A percentile compares a stretch with the other conserved stretches of the same genome.
Evolutionary conservation across 2,329 filamentous ascomycete genomes (phyloP).

Genomic region (Alternaria sp.): DNA sequence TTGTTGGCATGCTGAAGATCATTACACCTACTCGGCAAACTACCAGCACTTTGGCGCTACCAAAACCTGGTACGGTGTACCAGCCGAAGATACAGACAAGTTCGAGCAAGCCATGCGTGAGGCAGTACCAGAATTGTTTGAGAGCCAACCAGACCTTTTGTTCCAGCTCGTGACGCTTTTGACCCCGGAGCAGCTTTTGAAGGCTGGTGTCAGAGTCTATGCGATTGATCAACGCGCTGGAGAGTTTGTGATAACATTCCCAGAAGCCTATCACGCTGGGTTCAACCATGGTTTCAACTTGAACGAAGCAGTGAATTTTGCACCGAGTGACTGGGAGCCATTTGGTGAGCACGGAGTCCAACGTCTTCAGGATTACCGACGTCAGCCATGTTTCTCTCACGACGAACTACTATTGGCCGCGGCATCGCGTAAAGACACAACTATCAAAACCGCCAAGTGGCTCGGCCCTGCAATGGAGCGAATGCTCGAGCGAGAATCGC

Average conservation of each 20-base stretch:
- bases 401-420: slow-evolving; percentile 94
- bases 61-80: slow-evolving; percentile 99
- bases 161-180: slow-evolving; percentile 98
- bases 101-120: slow-evolving; percentile 96
- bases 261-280: slow-evolving; percentile 94
- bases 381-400: slow-evolving; percentile 96
- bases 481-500: slow-evolving; percentile 76
- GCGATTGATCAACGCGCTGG: slow-evolving; percentile 96
- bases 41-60: slow-evolving; percentile 98
- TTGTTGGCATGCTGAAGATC: slow-evolving; percentile 99
- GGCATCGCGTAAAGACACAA: slow-evolving; percentile 75
- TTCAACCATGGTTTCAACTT: slow-evolving; percentile 99
- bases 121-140: slow-evolving; percentile 94
- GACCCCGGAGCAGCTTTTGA: slow-evolving; percentile 90
- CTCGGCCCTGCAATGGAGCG: slow-evolving; percentile 85
- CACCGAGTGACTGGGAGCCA: slow-evolving; percentile 93
- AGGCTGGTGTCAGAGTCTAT: slow-evolving; percentile 91
- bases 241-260: slow-evolving; percentile 96
- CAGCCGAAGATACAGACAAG: slow-evolving; percentile 89
- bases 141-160: slow-evolving; percentile 93
- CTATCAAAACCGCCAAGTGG: slow-evolving; percentile 95
- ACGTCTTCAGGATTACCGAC: slow-evolving; percentile 83
- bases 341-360: slow-evolving; percentile 88
- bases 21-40: slow-evolving; percentile 97
- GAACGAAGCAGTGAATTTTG: slow-evolving; percentile 98